phyloP scores from a whole-genome alignment of 2,329 filamentous ascomycete species.

The Capronia epimyces region DNA sequence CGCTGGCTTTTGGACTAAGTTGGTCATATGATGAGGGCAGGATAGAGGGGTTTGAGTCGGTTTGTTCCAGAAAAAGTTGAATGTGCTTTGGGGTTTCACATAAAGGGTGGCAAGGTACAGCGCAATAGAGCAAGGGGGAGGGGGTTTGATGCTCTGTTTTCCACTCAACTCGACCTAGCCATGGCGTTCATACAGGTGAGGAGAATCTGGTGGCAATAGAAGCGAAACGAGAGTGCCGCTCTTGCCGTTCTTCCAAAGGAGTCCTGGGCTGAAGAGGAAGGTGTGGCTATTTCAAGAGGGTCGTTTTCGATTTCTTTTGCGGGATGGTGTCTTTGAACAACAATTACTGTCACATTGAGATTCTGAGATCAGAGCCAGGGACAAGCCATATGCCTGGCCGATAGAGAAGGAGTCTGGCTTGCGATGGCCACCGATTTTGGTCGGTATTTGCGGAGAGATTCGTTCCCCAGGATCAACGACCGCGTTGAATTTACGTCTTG shows the following conservation, averaged over 20 bases:
- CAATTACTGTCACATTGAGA: not conserved
- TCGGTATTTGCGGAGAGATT: no score
- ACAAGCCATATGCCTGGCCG: no score
- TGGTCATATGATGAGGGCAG: not conserved
- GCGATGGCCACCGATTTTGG: not conserved
- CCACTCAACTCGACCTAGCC: not conserved
- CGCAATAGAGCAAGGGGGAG: not conserved
- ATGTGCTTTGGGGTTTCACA: not conserved
- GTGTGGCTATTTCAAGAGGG: no score
- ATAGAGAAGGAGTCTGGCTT: not conserved
- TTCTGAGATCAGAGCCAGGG: no score
- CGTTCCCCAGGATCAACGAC: no score
- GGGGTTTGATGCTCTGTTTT: not conserved
- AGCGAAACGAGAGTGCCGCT: not conserved
- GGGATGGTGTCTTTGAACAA: not conserved
- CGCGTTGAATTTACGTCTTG: no score
- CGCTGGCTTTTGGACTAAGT: not conserved
- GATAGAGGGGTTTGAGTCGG: not conserved
- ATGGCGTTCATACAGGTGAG: not conserved
- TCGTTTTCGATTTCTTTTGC: not conserved
- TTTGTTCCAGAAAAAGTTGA: not conserved
- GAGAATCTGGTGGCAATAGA: not conserved
- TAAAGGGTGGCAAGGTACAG: not conserved
- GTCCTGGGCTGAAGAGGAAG: not conserved
- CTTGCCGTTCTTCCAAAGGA: not conserved